Base-by-base conservation (phyloP, 139 green algal genomes). In the Axilococcus clingmanii region DNA sequence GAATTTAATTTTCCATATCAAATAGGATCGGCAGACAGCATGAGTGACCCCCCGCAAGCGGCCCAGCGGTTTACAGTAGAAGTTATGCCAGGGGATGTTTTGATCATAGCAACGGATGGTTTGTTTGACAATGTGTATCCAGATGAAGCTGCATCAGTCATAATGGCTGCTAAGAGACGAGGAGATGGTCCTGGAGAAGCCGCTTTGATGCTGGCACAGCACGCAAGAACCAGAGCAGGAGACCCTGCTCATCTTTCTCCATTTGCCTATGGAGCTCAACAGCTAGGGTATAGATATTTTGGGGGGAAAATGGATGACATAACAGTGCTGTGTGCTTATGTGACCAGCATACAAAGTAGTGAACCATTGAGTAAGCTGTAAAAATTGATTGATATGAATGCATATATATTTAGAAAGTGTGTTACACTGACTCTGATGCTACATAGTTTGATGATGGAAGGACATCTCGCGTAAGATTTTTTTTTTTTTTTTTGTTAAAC, bases 1-100 rank as follows among this genome's bases (percentile, higher is more conserved):
- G 69, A 71, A 52, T 99, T 99, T 79, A 98, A 99, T 79, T 99
- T 94, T 52, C 92, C 92, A 17, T 98, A 79, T 79, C 87, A 94
- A 65, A 61, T 94, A 29, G 81, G 82, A 28, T 57, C 34, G 4
- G 40, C 59, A 28, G 72, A 75, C 48, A 68, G 57, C 1, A 74
- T 77, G 67, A 59, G 60, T 22, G 75, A 91, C 63, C 47, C 69
- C 17, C 71, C 76, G 28, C 27, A 70, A 73, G 63, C 61, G 50
- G 27, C 51, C 32, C 70, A 79, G 57, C 43, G 55, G 4, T 71
- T 64, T 27, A 55, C 72, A 52, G 53, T 96, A 14, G 38, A 66
- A 3, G 64, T 95, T 16, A 60, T 62, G 68, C 54, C 67, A 29
- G 92, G 90, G 1, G 93, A 99, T 62, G 64, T 96, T 2, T 53